A percentile compares a stretch with the other conserved stretches of the same genome.
Conservation (phyloP, 2,329 filamentous ascomycete genomes). For the Colletotrichum musicola region DNA sequence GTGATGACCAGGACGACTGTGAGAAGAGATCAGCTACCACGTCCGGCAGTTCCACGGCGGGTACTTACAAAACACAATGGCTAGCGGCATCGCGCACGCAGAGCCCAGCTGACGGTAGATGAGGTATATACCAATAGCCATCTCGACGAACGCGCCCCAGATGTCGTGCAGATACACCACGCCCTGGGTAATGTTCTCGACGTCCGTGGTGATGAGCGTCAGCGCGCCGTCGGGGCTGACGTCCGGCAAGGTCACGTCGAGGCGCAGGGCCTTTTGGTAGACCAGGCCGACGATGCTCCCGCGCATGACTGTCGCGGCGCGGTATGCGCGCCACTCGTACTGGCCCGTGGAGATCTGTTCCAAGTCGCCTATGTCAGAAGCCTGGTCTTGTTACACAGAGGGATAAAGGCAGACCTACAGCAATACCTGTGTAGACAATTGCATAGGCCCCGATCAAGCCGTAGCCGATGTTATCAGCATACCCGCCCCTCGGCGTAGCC, state of each 20-base stretch:
- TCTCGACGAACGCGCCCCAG: slow-evolving; percentile 42
- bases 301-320: slow-evolving; percentile 43
- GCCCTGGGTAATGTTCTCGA: slow-evolving; percentile 42
- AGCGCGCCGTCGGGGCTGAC: slow-evolving; percentile 40
- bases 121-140: slow-evolving; percentile 44
- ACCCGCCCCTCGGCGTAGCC: slow-evolving; percentile 30
- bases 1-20: slow-evolving; percentile 50
- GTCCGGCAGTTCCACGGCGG: slow-evolving; percentile 36
- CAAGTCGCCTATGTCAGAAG: too few relatives aligned
- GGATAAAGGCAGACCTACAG: too few relatives aligned
- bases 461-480: slow-evolving; percentile 40
- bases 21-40: background rate
- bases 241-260: slow-evolving; percentile 35
- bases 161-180: slow-evolving; percentile 40
- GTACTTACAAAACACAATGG: slow-evolving; percentile 55
- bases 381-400: too few relatives aligned
- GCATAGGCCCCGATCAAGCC: slow-evolving; percentile 44
- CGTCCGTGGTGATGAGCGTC: slow-evolving; percentile 44
- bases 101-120: slow-evolving; percentile 50
- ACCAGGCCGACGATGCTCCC: slow-evolving; percentile 43
- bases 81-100: slow-evolving; percentile 57
- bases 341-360: slow-evolving; percentile 40
- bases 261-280: slow-evolving; percentile 42
- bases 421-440: slow-evolving; percentile 42
- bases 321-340: slow-evolving; percentile 41